phyloP scores from a whole-genome alignment of 2,329 filamentous ascomycete genomes.

The Cryphonectria radicalis region DNA sequence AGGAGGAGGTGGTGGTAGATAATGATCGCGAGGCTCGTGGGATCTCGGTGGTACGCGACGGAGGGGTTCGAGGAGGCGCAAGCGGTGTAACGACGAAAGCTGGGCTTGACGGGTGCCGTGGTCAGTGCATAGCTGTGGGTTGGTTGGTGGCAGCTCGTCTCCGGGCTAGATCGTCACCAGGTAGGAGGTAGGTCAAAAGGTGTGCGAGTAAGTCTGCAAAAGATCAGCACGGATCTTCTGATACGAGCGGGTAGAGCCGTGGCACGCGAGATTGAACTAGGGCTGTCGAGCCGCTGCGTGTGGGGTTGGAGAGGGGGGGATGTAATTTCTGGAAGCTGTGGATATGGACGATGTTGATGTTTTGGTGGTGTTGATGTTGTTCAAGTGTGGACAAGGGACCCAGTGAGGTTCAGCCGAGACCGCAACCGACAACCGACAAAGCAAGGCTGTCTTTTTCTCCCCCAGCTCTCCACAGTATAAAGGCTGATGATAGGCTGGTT shows the following conservation, averaged over 20 bases:
- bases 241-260: slow-evolving; percentile 23
- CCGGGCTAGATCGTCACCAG: slow-evolving; percentile 19
- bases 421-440: slow-evolving; percentile 5
- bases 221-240: slow-evolving; percentile 21
- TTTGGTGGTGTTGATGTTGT: slow-evolving; percentile 3
- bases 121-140: slow-evolving; percentile 29
- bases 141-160: slow-evolving; percentile 10
- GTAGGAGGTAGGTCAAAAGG: background rate
- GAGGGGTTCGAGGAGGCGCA: background rate
- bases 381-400: background rate
- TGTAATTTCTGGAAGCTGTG: background rate
- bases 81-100: slow-evolving; percentile 18
- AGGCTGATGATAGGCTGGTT: background rate
- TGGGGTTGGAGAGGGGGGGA: background rate
- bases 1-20: background rate
- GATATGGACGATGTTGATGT: slow-evolving; percentile 1
- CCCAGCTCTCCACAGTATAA: background rate
- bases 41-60: slow-evolving; percentile 1
- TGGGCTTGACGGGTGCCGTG: slow-evolving; percentile 18
- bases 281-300: slow-evolving; percentile 3
- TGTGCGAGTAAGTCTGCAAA: slow-evolving; percentile 6
- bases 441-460: background rate
- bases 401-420: slow-evolving; percentile 16
- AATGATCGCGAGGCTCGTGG: background rate
- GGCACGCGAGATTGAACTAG: background rate